Conservation (phyloP, 1,284 basidiomycete species). For the Ganoderma boninense region DNA sequence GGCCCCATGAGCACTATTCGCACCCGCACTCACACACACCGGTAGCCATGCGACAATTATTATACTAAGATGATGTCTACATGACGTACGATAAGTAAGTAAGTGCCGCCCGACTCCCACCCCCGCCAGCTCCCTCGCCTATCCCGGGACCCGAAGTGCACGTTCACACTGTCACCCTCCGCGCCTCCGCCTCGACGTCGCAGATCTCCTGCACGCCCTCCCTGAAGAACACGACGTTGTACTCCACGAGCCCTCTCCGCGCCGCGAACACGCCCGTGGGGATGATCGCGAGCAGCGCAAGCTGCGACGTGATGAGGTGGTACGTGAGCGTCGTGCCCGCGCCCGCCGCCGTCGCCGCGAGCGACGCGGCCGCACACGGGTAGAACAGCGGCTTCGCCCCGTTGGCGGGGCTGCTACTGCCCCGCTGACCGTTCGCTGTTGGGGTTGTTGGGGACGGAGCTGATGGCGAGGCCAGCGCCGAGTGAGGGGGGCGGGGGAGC, state of each 20-base stretch:
- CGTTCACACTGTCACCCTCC: constrained; percentile 25
- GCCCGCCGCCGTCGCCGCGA: constrained; percentile 67
- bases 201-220: constrained; percentile 83
- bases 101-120: background rate
- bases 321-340: constrained; percentile 83
- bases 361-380: constrained; percentile 60
- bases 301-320: constrained; percentile 83
- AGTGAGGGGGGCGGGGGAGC: constrained; percentile 10
- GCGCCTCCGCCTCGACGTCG: constrained; percentile 69
- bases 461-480: background rate
- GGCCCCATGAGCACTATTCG: no score
- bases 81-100: background rate
- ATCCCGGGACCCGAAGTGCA: no score
- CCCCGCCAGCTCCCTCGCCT: background rate
- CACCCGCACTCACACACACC: no score
- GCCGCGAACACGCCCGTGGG: constrained; percentile 83
- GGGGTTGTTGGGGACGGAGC: constrained; percentile 24
- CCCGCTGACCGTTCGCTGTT: constrained; percentile 32
- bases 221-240: constrained; percentile 91
- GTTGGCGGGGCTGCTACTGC: background rate
- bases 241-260: constrained; percentile 87
- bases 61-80: background rate
- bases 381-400: constrained; percentile 50
- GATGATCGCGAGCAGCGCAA: constrained; percentile 85
- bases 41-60: background rate